Evolutionary conservation across 2,329 filamentous ascomycete species (phyloP).

Genomic region (Fusarium sambucinum): DNA sequence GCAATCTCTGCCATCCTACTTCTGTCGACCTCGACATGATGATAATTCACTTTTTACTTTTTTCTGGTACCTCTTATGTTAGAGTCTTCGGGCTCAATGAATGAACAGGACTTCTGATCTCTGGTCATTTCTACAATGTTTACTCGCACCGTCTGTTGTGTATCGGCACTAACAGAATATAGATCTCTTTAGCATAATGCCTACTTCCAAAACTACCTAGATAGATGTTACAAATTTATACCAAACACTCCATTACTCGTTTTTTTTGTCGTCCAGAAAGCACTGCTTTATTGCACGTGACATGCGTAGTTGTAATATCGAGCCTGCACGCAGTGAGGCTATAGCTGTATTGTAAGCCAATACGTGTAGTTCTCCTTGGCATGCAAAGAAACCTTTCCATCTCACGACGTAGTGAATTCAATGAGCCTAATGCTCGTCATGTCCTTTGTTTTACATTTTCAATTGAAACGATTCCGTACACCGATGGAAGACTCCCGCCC

Average conservation of each 20-base stretch:
- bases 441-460: constrained; percentile 50
- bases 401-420: constrained; percentile 13
- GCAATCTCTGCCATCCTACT: constrained; percentile 3
- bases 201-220: too few species aligned
- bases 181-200: background rate
- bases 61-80: constrained; percentile 99
- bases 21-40: constrained; percentile 68
- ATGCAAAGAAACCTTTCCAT: background rate
- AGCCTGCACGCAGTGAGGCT: background rate
- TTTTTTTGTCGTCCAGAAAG: too few species aligned
- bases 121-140: constrained; percentile 30
- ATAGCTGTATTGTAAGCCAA: background rate
- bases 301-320: background rate
- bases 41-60: constrained; percentile 72
- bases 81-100: constrained; percentile 78
- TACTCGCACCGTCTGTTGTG: constrained; percentile 12
- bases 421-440: constrained; percentile 37
- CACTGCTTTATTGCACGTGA: too few species aligned
- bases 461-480: constrained; percentile 42
- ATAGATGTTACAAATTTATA: background rate
- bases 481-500: constrained; percentile 41
- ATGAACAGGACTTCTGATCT: constrained; percentile 87
- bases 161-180: constrained; percentile 37
- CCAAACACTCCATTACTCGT: background rate
- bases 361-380: background rate